Evolutionary conservation across 2,329 filamentous ascomycete species (phyloP).

Genomic region (Cryphonectria nitschkei): DNA sequence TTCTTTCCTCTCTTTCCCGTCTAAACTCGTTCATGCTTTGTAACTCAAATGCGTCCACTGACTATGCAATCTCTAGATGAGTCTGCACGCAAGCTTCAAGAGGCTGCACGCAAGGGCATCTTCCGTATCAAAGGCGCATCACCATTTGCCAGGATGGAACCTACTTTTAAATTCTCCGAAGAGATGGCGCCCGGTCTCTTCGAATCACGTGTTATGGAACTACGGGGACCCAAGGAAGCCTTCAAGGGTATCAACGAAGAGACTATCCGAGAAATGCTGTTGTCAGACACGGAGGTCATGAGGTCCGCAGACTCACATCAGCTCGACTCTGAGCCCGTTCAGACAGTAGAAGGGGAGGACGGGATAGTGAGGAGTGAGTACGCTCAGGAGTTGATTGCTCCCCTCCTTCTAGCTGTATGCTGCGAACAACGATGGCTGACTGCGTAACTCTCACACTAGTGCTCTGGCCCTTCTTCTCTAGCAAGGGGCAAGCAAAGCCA

Average conservation of each 20-base stretch:
- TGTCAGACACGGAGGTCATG: not conserved
- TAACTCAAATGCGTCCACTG: not conserved
- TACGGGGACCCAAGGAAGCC: not conserved
- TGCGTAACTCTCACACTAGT: not conserved
- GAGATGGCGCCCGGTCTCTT: not conserved
- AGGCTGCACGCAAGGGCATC: not conserved
- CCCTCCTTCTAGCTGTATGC: not conserved
- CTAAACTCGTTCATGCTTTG: too few relatives aligned
- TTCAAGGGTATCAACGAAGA: not conserved
- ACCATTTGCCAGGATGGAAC: not conserved
- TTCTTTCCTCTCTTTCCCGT: too few relatives aligned
- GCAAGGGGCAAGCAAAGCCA: not conserved
- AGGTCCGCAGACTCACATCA: not conserved
- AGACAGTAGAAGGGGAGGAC: not conserved
- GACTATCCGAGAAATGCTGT: not conserved
- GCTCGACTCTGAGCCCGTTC: not conserved
- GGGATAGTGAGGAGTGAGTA: not conserved
- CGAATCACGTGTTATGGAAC: not conserved
- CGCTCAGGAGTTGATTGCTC: not conserved
- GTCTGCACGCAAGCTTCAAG: not conserved
- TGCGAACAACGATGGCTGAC: not conserved
- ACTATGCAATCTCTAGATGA: not conserved
- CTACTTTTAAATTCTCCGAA: too few relatives aligned
- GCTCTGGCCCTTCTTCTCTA: not conserved
- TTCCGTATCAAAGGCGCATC: not conserved